Base-by-base conservation (phyloP, 345 rosid genomes). In the Arabidopsis suecica region DNA sequence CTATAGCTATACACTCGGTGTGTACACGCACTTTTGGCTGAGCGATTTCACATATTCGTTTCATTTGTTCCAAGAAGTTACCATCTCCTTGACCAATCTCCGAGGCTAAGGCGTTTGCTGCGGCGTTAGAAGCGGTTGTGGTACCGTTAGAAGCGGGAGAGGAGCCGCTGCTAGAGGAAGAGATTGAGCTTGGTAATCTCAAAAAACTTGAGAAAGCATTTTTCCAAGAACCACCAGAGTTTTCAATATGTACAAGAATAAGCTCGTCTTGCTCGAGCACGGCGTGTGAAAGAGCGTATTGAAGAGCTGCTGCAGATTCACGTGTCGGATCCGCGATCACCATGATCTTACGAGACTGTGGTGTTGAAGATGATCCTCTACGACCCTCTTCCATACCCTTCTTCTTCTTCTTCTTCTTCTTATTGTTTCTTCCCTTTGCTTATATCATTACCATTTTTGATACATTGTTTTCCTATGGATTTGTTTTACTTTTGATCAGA, bases 1-100 rank as follows among this genome's bases (percentile, higher is more conserved):
- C 95, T 48, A 80, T 76, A 66, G 77, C 83, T 34, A 73, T 68
- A 38, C 75, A 67, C 20, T 80, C 83, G 4, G 78, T 58, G 1
- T 76, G 79, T 6, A 91, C 86, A 1, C 69, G 75, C 25, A 88
- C 69, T 36, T 81, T 87, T 0, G 95, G 97, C 65, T 87, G 91
- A 38, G 87, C 86, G 30, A 75, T 53, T 78, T 86, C 88, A 4
- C 90, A 91, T 12, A 70, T 69, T 22, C 84, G 85, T 81, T 73
- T 88, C 97, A 86, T 88, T 34, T 85, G 89, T 28, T 88, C 92
- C 1, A 91, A 82, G 73, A 89, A 91, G 74, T 89, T 81, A 49
- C 63, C 76, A 3, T 80, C 89, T 34, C 68, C 84, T 42, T 49
- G 79, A 28, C 81, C 77, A 0, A 75, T 83, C 37, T 80, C 84